Base-by-base conservation (phyloP, 768 basidiomycete species). In the Kondoa subrosea region DNA sequence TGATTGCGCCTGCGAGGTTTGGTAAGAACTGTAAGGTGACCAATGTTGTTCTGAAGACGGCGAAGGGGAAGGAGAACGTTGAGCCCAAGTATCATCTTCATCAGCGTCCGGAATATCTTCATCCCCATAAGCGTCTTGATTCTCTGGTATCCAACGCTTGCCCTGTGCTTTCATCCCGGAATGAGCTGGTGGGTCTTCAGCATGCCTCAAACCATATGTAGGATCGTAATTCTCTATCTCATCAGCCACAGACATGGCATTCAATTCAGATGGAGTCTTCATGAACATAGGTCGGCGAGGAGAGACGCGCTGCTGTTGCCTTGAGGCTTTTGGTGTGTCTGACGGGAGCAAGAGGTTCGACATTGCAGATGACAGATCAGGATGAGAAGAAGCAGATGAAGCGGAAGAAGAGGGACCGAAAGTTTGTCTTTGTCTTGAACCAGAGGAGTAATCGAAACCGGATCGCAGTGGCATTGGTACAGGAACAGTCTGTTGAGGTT, bases 151-250 rank as follows among this genome's bases (percentile, higher is more conserved):
- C n/a, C n/a, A n/a, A n/a, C n/a, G n/a, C n/a, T n/a, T n/a, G n/a
- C n/a, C n/a, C n/a, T n/a, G n/a, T n/a, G n/a, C n/a, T n/a, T n/a
- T n/a, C n/a, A n/a, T n/a, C n/a, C n/a, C n/a, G n/a, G n/a, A n/a
- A n/a, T 63, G 74, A 70, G 4, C 33, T 25, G 66, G 29, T 16
- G 27, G 50, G 29, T 17, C 12, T 15, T 69, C 67, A 1, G 96
- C 92, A 0, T 91, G 90, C 29, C 93, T 86, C 15, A 97, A 80
- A 17, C 93, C 93, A 74, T 99, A 96, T 0, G 93, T 96, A 0
- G 91, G 93, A 74, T 97, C 93, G 76, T 88, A 95, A 69, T 88
- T 85, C 78, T 95, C 91, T 33, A 91, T 80, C 58, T 68, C 70
- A 34, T 83, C 83, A 25, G 83, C 82, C 66, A 84, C 82, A 12